Percentiles rank a stretch among this genome's conserved stretches.
phyloP scores from a whole-genome alignment of 495 filamentous ascomycete genomes.

The Chaetomidium leptoderma region DNA sequence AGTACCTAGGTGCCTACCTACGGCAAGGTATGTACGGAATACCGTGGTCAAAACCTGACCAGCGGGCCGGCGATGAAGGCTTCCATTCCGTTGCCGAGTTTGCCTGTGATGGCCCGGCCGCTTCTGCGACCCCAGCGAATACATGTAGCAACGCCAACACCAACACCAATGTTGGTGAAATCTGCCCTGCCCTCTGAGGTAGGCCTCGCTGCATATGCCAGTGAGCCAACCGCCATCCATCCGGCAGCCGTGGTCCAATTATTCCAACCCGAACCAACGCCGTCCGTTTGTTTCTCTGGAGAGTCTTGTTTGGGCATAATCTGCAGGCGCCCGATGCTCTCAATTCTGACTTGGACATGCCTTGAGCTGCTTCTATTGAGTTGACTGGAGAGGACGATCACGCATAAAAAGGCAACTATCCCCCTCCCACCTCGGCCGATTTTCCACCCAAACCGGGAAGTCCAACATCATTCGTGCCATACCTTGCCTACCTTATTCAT shows the following conservation, averaged over 20 bases:
- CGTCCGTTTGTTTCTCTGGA: background rate
- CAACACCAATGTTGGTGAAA: background rate
- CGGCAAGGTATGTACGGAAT: no score
- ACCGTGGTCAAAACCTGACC: no score
- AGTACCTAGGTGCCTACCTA: no score
- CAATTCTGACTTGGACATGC: no score
- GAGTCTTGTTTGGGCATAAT: background rate
- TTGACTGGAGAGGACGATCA: no score
- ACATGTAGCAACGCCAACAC: background rate
- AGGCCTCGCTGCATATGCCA: background rate
- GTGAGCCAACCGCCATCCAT: background rate
- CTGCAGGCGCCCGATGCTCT: no score
- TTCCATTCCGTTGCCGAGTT: background rate
- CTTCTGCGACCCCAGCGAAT: background rate
- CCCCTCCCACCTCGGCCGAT: no score
- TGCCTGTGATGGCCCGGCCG: background rate
- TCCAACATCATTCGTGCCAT: background rate
- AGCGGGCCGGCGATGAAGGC: no score
- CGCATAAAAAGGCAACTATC: no score
- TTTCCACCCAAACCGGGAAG: no score
- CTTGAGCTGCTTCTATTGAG: no score
- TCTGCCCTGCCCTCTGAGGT: background rate
- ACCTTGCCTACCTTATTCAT: background rate
- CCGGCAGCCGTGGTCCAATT: background rate
- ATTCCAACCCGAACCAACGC: background rate